Evolutionary conservation across 2,329 filamentous ascomycete species (phyloP).

Genomic region (Aspergillus texensis): DNA sequence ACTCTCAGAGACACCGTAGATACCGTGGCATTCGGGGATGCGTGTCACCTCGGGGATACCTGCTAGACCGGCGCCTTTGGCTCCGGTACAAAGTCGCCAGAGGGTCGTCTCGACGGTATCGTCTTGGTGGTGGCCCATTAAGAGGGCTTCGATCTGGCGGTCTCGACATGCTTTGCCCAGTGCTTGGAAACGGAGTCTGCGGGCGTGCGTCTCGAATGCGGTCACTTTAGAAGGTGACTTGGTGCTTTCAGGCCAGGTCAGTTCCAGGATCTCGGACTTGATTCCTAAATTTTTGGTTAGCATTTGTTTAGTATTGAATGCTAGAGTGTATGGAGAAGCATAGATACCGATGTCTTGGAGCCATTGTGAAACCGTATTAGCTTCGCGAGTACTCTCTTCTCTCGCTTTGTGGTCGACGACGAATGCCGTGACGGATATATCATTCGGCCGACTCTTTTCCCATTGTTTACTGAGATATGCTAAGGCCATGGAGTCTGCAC

Average conservation of each 20-base stretch:
- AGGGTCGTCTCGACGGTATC: constrained; percentile 90
- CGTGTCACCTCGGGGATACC: constrained; percentile 67
- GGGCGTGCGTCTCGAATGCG: constrained; percentile 77
- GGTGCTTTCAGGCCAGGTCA: constrained; percentile 54
- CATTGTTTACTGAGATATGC: constrained; percentile 68
- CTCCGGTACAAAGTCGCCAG: constrained; percentile 71
- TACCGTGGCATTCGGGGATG: constrained; percentile 82
- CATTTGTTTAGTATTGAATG: neutral
- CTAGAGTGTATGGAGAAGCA: neutral
- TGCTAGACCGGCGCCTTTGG: constrained; percentile 68
- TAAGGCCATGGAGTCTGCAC: constrained; percentile 97
- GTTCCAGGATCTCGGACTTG: constrained; percentile 38
- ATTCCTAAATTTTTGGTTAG: constrained; percentile 28
- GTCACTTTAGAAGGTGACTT: constrained; percentile 31
- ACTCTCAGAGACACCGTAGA: constrained; percentile 72
- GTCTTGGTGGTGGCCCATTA: constrained; percentile 85
- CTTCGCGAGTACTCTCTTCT: constrained; percentile 58
- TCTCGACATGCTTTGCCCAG: constrained; percentile 65
- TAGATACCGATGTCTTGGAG: constrained; percentile 48
- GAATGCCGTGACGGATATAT: constrained; percentile 53
- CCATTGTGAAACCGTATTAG: constrained; percentile 52
- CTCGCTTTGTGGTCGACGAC: constrained; percentile 65
- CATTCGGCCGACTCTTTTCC: constrained; percentile 32
- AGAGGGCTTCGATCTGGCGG: constrained; percentile 59
- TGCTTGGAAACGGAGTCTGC: constrained; percentile 71